A percentile compares a stretch with the other conserved stretches of the same genome.
These are phyloP conservation scores for Mediolabrus comicus DNA, from an alignment of 108 stramenopile genomes.

Conservation along the genomic window DNA sequence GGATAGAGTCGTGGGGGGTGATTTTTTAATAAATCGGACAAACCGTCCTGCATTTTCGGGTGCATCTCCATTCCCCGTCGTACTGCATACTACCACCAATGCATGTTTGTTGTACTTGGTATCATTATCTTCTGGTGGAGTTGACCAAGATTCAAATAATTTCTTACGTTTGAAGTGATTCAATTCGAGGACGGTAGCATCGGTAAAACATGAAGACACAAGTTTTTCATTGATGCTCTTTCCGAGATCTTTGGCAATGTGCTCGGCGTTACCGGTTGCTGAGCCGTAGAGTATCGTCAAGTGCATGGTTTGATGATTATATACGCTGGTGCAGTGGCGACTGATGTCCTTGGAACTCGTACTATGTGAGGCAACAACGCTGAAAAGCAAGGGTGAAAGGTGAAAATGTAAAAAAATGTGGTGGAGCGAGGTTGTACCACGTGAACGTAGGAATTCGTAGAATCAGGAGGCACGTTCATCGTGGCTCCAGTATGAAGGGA, in stretches of 20 bases:
- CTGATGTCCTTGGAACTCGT: too few species aligned
- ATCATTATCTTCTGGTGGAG: slow-evolving; percentile 16
- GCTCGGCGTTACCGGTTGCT: slow-evolving; percentile 86
- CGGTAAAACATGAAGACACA: slow-evolving; percentile 27
- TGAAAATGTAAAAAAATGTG: too few species aligned
- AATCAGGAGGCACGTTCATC: too few species aligned
- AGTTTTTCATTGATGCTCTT: slow-evolving; percentile 20
- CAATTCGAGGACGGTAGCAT: slow-evolving; percentile 56
- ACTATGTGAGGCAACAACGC: too few species aligned
- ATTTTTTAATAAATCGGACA: slow-evolving; percentile 65
- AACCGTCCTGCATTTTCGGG: slow-evolving; percentile 88
- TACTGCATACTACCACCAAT: slow-evolving; percentile 72
- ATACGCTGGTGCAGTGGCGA: not conserved
- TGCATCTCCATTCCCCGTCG: slow-evolving; percentile 92
- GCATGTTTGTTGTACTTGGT: slow-evolving; percentile 42
- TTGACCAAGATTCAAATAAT: slow-evolving; percentile 21
- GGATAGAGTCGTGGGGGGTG: slow-evolving; percentile 32
- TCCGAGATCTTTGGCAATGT: slow-evolving; percentile 75
- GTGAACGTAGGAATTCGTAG: too few species aligned
- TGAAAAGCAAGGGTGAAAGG: too few species aligned
- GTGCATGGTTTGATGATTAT: slow-evolving; percentile 6
- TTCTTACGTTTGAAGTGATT: slow-evolving; percentile 64
- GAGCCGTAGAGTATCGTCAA: slow-evolving; percentile 76
- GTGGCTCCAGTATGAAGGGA: too few species aligned
- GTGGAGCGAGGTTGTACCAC: too few species aligned